phyloP scores from a whole-genome alignment of 2,329 filamentous ascomycete species.

The Hymenoscyphus scutula region DNA sequence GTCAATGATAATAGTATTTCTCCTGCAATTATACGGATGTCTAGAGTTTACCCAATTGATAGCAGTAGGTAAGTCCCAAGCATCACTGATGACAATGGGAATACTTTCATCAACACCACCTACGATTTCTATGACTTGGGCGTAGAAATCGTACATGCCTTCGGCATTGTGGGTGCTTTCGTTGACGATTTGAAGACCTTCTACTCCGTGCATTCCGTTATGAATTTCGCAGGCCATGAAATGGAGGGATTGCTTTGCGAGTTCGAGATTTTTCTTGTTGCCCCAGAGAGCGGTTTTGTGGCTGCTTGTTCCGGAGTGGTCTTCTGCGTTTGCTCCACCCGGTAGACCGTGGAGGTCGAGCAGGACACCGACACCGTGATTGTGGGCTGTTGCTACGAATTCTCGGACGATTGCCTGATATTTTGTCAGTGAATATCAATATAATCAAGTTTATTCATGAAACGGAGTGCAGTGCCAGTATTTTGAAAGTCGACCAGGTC shows the following conservation, averaged over 20 bases:
- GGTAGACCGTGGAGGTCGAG: conserved; percentile 58
- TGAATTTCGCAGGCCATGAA: conserved; percentile 50
- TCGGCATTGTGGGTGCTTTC: conserved; percentile 50
- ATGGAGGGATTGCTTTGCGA: conserved; percentile 46
- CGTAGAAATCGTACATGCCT: conserved; percentile 57
- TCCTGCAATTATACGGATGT: conserved; percentile 33
- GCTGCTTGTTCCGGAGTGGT: conserved; percentile 54
- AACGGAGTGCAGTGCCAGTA: too few relatives aligned
- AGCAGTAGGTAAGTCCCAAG: conserved; percentile 49
- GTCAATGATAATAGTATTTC: conserved; percentile 53
- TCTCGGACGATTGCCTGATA: conserved; percentile 17
- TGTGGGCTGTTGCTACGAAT: conserved; percentile 45
- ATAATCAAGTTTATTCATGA: background rate
- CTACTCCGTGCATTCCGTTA: conserved; percentile 39
- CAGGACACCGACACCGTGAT: conserved; percentile 52
- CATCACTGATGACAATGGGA: conserved; percentile 58
- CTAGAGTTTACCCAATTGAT: conserved; percentile 45
- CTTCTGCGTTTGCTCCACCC: conserved; percentile 54
- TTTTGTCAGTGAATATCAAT: background rate
- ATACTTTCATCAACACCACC: conserved; percentile 47
- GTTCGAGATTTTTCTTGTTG: conserved; percentile 41
- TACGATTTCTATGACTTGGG: conserved; percentile 47
- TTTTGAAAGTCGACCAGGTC: background rate
- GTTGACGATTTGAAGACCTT: conserved; percentile 58
- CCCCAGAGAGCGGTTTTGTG: conserved; percentile 52